phyloP scores from a whole-genome alignment of 2,329 filamentous ascomycete species.

The Ascosphaera apis region DNA sequence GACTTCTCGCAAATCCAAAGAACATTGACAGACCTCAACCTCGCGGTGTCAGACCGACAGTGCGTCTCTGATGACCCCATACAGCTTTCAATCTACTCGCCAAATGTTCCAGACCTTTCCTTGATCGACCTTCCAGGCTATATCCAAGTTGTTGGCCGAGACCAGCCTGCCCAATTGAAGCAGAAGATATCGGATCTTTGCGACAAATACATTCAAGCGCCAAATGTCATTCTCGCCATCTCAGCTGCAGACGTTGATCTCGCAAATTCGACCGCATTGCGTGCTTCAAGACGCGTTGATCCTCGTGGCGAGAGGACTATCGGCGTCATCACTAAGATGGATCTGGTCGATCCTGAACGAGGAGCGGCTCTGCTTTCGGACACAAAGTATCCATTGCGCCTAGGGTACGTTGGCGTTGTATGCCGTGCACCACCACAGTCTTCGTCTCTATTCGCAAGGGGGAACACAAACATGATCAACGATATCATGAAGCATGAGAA shows the following conservation, averaged over 20 bases:
- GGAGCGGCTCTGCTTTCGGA: conserved; percentile 62
- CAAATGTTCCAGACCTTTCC: conserved; percentile 82
- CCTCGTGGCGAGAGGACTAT: conserved; percentile 90
- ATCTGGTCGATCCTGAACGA: conserved; percentile 65
- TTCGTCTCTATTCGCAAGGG: conserved; percentile 57
- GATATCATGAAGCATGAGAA: conserved; percentile 76
- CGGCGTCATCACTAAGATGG: conserved; percentile 98
- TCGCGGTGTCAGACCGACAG: conserved; percentile 71
- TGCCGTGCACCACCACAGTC: conserved; percentile 49
- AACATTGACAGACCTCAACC: conserved; percentile 81
- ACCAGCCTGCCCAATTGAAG: conserved; percentile 78
- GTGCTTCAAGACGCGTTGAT: conserved; percentile 77
- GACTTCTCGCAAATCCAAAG: conserved; percentile 85
- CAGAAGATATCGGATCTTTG: conserved; percentile 90
- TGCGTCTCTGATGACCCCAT: conserved; percentile 96
- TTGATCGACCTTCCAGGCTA: conserved; percentile 93
- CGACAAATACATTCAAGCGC: conserved; percentile 91
- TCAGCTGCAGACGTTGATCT: conserved; percentile 94
- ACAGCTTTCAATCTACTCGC: conserved; percentile 83
- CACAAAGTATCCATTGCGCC: conserved; percentile 76
- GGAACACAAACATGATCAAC: conserved; percentile 52
- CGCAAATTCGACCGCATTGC: conserved; percentile 80
- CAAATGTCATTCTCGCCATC: conserved; percentile 91
- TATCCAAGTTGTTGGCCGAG: conserved; percentile 80
- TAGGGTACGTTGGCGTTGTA: conserved; percentile 91